Evolutionary conservation across 306 rosid species (phyloP), one percentile per base, ranked within the genome.

Genomic region (Abrus pulchellus): DNA sequence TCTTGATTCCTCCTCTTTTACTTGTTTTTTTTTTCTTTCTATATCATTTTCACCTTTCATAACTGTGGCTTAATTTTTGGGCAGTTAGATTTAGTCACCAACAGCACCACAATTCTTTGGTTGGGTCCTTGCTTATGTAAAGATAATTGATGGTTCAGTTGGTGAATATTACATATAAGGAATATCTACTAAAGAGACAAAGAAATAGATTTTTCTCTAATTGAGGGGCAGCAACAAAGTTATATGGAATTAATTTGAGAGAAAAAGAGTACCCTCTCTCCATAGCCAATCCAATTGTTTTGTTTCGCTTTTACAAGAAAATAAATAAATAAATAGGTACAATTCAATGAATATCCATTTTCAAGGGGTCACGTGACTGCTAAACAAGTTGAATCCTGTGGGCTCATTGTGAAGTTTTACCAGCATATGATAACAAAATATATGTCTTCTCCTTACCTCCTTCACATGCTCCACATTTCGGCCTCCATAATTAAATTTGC

Each of bases 301-400:
- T 66, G 76, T 87, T 81, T 87, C 4, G 40, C 40, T 36, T 64
- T 48, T 48, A 67, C 82, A 13, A 68, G 28, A 72, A 67, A 71
- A 72, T 20, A 20, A 50, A 11, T 0, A 36, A 36, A 55, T 27
- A 48, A 50, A 34, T 78, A 60, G 81, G 65, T 54, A 84, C 74
- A 38, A 81, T 82, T 78, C 74, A 66, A 20, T 81, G 90, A 70
- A 82, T 64, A 63, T 63, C 83, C 82, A 81, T 10, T 32, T 52
- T 48, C 49, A 65, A 41, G 59, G 67, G 65, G 67, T 88, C 91
- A 84, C 91, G 89, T 86, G 90, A 90, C 65, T 54, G 76, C 68
- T 3, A 45, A 2, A 54, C 55, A 66, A 34, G 56, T 68, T 61
- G 62, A 54, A 48, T 68, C 40, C 10, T 44, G 43, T 68, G 68